Evolutionary conservation across 306 rosid species (phyloP), one percentile per base, ranked within the genome.

Genomic region (Clitoria ternatea): DNA sequence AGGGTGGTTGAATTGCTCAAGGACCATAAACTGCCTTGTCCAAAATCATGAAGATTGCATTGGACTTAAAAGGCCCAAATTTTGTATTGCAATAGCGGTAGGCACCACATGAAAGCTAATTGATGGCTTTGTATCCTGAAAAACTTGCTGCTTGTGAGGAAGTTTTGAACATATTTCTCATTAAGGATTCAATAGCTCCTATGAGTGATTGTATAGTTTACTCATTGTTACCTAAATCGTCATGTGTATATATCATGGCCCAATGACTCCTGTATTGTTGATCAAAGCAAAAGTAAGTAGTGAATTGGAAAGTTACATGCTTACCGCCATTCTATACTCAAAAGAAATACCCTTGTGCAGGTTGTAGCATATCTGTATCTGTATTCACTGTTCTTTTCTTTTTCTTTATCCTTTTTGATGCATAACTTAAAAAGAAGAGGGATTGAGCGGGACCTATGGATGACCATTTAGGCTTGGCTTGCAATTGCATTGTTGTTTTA

Each of bases 1-100:
- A 84, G 43, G 61, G 96, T 86, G 26, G 90, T 92, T 36, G 92
- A 86, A 43, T 67, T 92, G 85, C 86, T 92, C 6, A 88, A 79
- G 52, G 85, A 79, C 37, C 80, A 42, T 71, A 92, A 81, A 68
- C 8, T 55, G 3, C n/a, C 71, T 64, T 22, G 53, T 56, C n/a
- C 79, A 2, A 83, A 80, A 74, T 77, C 66, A 47, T 69, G 80
- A 69, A 50, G 60, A 27, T 67, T 4, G n/a, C n/a, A n/a, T n/a
- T n/a, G n/a, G n/a, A n/a, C n/a, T 30, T 1, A 0, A 22, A 5
- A 33, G 22, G 20, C 62, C 49, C 70, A 36, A 36, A 7, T 62
- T 60, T 73, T 63, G 57, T 13, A 50, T 29, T 19, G 7, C 7
- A 8, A 2, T 33, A 9, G 47, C 35, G 19, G 7, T 26, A 37